Evolutionary conservation across 441 rosid species (phyloP), one percentile per base, ranked within the genome.

Genomic region (Jatropha multifida): DNA sequence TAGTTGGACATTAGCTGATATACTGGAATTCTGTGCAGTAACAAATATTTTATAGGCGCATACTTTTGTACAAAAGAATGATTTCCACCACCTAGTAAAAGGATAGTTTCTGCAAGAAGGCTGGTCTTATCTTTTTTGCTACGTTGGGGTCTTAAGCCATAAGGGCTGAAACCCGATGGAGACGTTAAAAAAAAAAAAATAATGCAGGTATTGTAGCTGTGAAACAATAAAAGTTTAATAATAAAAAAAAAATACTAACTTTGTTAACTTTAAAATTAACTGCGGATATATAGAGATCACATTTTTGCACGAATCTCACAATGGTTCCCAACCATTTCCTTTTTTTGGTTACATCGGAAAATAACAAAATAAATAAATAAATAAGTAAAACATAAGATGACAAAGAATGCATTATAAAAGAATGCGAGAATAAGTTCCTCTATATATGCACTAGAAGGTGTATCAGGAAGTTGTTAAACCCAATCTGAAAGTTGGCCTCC

Each of bases 1-100:
- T 67, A 46, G 67, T 63, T 80, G 76, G 60, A 67, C 69, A 67
- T 40, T 41, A 17, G 23, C 48, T 71, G 37, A 18, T 14, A 40
- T 13, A 17, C 13, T 37, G 54, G 55, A 60, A 32, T 26, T 63
- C 60, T 78, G 73, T 74, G 69, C 68, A 71, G 74, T 58, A 69
- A 74, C 62, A 55, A 73, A 17, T 65, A 42, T 72, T 10, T 49
- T 46, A 37, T 58, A 54, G 51, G 64, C 67, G 65, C 59, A 38
- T 38, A 18, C 18, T 51, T 74, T 66, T 23, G 72, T 66, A 26
- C 65, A 74, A 42, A 55, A 41, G 65, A 12, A 58, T 48, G 37
- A 46, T 5, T 37, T 51, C 23, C 18, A n/a, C n/a, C 0, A 65
- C n/a, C 27, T 44, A 5, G 27, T 42, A 60, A 15, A 52, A 54